A percentile compares a stretch with the other conserved stretches of the same genome.
phyloP scores from a whole-genome alignment of 208 protist genomes.

The Crithidia bombi region DNA sequence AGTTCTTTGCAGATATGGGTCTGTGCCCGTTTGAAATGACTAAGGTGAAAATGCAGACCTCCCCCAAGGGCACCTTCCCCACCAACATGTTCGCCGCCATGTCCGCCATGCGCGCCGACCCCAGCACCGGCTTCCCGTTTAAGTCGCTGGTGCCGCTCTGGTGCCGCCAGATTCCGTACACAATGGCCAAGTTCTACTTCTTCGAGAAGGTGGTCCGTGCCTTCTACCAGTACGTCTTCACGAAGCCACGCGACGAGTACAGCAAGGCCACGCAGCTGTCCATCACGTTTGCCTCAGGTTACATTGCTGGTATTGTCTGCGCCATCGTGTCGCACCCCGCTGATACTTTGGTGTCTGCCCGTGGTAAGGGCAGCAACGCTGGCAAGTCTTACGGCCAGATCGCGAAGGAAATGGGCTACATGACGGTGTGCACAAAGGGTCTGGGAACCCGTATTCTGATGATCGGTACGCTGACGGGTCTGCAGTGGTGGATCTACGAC shows the following conservation, averaged over 20 bases:
- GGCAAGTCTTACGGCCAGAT: slow-evolving; percentile 83
- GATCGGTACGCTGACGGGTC: slow-evolving; percentile 96
- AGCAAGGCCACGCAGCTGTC: slow-evolving; percentile 87
- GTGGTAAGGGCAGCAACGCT: slow-evolving; percentile 88
- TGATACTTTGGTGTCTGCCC: slow-evolving; percentile 93
- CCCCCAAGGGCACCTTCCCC: slow-evolving; percentile 80
- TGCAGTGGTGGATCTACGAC: slow-evolving; percentile 97
- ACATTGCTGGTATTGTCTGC: slow-evolving; percentile 95
- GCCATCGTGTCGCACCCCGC: slow-evolving; percentile 97
- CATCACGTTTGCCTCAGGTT: slow-evolving; percentile 94
- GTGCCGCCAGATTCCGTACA: slow-evolving; percentile 96
- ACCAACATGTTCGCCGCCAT: slow-evolving; percentile 70
- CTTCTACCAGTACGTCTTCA: slow-evolving; percentile 92
- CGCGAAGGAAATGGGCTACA: slow-evolving; percentile 85
- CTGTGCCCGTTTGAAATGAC: slow-evolving; percentile 96
- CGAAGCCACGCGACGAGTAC: slow-evolving; percentile 77
- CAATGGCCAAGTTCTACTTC: slow-evolving; percentile 95
- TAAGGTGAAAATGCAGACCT: slow-evolving; percentile 94
- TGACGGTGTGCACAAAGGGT: slow-evolving; percentile 88
- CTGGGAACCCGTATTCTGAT: slow-evolving; percentile 96
- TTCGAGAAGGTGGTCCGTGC: slow-evolving; percentile 88
- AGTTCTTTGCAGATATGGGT: slow-evolving; percentile 97
- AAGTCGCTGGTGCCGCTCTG: slow-evolving; percentile 91
- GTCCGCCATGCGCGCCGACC: slow-evolving; percentile 72
- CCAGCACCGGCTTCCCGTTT: slow-evolving; percentile 85